Conservation (phyloP, 129 eudicot genomes). For the Apium graveolens region DNA sequence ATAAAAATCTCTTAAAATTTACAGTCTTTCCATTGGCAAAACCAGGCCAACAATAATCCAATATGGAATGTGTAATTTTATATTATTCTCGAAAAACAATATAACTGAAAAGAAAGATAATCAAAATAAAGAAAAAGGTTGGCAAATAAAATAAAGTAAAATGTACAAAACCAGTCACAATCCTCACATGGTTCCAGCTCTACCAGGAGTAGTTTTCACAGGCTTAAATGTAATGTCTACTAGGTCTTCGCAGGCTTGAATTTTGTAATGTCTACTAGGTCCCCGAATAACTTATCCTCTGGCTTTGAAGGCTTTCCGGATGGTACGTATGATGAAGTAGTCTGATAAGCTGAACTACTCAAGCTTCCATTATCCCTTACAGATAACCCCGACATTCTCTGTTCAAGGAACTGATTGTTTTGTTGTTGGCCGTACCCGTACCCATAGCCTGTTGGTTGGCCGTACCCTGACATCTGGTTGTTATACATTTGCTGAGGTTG, state of each 20-base stretch:
- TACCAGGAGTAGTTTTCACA: constrained; percentile 44
- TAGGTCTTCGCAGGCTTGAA: constrained; percentile 51
- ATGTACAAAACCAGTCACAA: constrained; percentile 2
- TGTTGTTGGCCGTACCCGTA: constrained; percentile 55
- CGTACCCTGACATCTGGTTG: constrained; percentile 61
- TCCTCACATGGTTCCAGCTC: constrained; percentile 64
- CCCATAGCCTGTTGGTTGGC: constrained; percentile 28
- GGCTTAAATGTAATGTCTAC: constrained; percentile 75
- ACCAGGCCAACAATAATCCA: background rate
- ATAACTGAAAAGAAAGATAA: background rate
- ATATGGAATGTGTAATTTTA: background rate
- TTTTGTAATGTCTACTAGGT: constrained; percentile 73
- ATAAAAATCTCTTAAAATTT: constrained; percentile 2
- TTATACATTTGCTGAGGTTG: constrained; percentile 65
- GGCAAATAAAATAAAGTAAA: background rate
- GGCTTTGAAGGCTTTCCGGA: constrained; percentile 68
- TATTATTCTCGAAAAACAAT: background rate
- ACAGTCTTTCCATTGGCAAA: background rate
- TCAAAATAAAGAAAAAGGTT: background rate
- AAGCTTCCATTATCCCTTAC: constrained; percentile 39
- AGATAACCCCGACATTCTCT: constrained; percentile 68
- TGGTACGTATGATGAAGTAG: constrained; percentile 24
- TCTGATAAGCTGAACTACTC: constrained; percentile 16
- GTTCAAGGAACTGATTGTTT: constrained; percentile 53
- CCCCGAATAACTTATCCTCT: constrained; percentile 91